A percentile compares a stretch with the other conserved stretches of the same genome.
Conservation (phyloP, 2,329 filamentous ascomycete genomes). For the Fusarium sambucinum region DNA sequence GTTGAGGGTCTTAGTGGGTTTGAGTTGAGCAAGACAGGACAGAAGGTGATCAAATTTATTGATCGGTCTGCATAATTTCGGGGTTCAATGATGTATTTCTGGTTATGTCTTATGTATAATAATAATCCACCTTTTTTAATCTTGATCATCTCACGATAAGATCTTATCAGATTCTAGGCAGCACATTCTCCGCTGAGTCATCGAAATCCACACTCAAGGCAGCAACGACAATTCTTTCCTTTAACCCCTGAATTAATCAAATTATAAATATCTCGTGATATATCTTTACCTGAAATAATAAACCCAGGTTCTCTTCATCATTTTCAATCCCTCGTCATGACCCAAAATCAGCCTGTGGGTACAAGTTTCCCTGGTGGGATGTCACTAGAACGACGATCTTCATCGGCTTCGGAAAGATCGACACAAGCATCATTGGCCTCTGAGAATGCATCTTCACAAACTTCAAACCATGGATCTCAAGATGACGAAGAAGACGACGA, state of each 20-base stretch:
- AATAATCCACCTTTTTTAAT: neutral
- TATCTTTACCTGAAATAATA: neutral
- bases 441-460: neutral
- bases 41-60: conserved; percentile 49
- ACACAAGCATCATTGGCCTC: neutral
- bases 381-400: neutral
- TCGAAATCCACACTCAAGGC: neutral
- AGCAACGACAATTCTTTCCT: neutral
- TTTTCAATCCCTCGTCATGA: neutral
- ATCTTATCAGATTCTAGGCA: neutral
- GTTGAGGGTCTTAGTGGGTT: conserved; percentile 53
- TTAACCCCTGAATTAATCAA: neutral
- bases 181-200: neutral
- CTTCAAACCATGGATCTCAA: neutral
- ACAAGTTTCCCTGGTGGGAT: neutral
- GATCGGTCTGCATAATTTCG: conserved; percentile 31
- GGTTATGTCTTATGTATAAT: neutral
- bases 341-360: neutral
- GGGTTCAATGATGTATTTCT: neutral
- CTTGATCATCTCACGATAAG: neutral
- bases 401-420: neutral
- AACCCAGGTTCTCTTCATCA: neutral
- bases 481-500: neutral
- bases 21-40: conserved; percentile 43
- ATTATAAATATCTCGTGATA: neutral